phyloP scores from a whole-genome alignment of 257 asterid species.

The Euphrasia confusa region DNA sequence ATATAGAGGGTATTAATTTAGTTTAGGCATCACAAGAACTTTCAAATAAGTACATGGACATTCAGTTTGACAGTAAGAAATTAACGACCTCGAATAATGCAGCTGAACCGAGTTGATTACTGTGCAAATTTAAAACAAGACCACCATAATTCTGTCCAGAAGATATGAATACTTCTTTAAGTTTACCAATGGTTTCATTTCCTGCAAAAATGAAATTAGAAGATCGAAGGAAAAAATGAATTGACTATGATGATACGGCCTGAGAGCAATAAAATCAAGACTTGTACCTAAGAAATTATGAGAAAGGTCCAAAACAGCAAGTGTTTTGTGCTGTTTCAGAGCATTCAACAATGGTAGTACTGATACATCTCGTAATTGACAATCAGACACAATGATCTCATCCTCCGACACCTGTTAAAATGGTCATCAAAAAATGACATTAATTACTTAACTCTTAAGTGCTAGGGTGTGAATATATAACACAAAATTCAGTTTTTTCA shows the following conservation, averaged over 20 bases:
- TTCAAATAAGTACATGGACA: constrained; percentile 1
- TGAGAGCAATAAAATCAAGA: constrained; percentile 19
- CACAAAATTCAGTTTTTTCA: constrained; percentile 2
- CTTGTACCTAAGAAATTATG: constrained; percentile 79
- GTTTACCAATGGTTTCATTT: constrained; percentile 70
- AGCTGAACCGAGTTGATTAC: constrained; percentile 77
- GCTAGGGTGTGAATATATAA: constrained; percentile 1
- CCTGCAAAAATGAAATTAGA: constrained; percentile 42
- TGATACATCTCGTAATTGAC: constrained; percentile 79
- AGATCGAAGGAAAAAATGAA: constrained; percentile 23
- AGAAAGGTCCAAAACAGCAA: constrained; percentile 81
- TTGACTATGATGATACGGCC: constrained; percentile 15
- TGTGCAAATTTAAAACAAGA: constrained; percentile 71
- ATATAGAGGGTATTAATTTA: background rate
- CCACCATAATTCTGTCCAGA: constrained; percentile 79
- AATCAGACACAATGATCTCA: constrained; percentile 69
- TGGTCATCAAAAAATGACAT: constrained; percentile 20
- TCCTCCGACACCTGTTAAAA: constrained; percentile 79
- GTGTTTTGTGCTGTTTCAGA: constrained; percentile 64
- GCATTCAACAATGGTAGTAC: constrained; percentile 76
- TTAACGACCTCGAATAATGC: constrained; percentile 67
- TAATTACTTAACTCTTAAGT: constrained; percentile 10
- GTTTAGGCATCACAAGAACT: background rate
- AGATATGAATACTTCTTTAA: constrained; percentile 65
- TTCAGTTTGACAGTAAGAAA: constrained; percentile 18